Evolutionary conservation across 345 rosid genomes (phyloP).

Genomic region (Eucalyptus sideroxylon): DNA sequence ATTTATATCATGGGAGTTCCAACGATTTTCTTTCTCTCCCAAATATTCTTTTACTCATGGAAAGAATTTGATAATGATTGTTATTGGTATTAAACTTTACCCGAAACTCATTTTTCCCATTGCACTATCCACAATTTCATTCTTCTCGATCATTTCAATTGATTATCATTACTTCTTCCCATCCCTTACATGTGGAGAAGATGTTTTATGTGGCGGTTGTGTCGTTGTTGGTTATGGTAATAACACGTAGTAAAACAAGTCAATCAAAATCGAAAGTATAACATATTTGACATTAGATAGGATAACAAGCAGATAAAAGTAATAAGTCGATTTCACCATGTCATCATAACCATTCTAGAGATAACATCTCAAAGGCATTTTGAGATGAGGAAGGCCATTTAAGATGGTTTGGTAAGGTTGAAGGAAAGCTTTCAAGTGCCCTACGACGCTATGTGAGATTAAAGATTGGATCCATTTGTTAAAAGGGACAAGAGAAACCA

Average conservation of each 20-base stretch:
- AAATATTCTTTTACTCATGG: not conserved
- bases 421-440: not conserved
- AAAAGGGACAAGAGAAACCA: not conserved
- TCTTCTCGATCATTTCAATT: not conserved
- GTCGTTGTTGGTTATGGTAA: not conserved
- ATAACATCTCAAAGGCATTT: not conserved
- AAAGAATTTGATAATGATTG: not conserved
- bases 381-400: not conserved
- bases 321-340: not conserved
- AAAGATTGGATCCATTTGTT: not conserved
- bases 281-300: no score
- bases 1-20: not conserved
- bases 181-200: not conserved
- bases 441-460: not conserved
- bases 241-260: not conserved
- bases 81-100: not conserved
- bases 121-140: not conserved
- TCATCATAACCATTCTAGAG: not conserved
- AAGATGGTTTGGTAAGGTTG: not conserved
- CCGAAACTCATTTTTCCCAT: not conserved
- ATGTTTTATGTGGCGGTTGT: not conserved
- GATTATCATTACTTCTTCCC: not conserved
- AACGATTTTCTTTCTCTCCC: fast-evolving
- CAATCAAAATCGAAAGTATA: not conserved
- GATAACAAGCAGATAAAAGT: not conserved